Base-by-base conservation (phyloP, 2,329 filamentous ascomycete species). In the Fusarium sp. region DNA sequence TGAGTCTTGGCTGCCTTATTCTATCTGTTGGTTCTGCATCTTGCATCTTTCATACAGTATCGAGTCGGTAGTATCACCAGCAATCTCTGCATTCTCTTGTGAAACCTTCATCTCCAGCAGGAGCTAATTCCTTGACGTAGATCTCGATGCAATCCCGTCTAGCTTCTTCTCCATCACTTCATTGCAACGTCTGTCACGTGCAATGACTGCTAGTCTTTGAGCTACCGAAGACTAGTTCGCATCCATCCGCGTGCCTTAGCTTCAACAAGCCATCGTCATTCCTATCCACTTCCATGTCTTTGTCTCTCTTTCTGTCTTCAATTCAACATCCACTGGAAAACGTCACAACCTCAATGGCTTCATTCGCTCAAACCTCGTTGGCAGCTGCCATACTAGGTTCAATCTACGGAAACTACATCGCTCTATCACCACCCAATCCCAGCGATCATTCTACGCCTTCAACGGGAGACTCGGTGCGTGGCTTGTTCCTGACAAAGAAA, bases 341-440 rank as follows among this genome's bases (percentile, higher is more conserved):
- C 22, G 30, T 27, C 43, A 24, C 25, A 12, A 11, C 20, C 12
- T 7, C 18, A 46, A 70, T 73, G 73, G 1, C 57, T 18, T 62
- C 59, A 1, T 14, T 73, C 4, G 34, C 66, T 6, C 75, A 76
- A 29, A 40, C 58, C 10, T 66, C 69, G 8, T 43, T 75, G 11
- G 73, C 68, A 15, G 65, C 66, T 9, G 64, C 76, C 2, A 72
- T 80, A 15, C 18, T 79, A 5, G 70, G 70, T 38, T 78, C 79
- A 7, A 59, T 73, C 11, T 51, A 69, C 16, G 79, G 77, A 5
- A 79, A 75, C 15, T 81, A 79, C 43, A 18, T 75, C 24, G 76
- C 75, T 29, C 59, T 80, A 20, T 73, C 75, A 5, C 78, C 78
- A 8, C 79, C 80, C 6, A 79, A 80, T 47, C 77, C 75, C 10